Evolutionary conservation across 2,329 filamentous ascomycete genomes (phyloP), one percentile per base, ranked within the genome.

Genomic region (Calonectria honghensis): DNA sequence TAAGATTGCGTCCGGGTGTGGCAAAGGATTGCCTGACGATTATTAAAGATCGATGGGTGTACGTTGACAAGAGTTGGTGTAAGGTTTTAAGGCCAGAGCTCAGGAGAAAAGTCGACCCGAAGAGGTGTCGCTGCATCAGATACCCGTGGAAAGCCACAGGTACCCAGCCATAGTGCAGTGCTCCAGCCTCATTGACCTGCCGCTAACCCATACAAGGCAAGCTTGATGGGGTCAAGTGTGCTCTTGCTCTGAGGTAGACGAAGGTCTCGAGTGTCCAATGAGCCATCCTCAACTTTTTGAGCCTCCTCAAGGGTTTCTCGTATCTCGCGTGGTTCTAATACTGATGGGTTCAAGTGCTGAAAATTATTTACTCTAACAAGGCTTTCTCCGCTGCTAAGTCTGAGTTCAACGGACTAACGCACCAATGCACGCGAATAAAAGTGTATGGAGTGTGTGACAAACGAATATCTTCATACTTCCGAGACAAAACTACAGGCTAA

Each of bases 51-150:
- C 18, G 70, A 71, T 37, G 70, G 68, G 70, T 32, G 72, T 37
- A 52, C 51, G 70, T 71, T 72, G 73, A 72, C 61, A 64, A 63
- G 70, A 75, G 63, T 63, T 68, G 65, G 71, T 76, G 72, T 73
- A 71, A 71, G 76, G 69, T 79, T 76, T 71, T 59, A 71, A 57
- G 76, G 61, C 35, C n/a, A 68, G 69, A 65, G 61, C 45, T 39
- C 73, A 35, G 70, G 69, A 76, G 69, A 79, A 76, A 78, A 73
- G 75, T 76, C 75, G 45, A 78, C 73, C 75, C 75, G 75, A 75
- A 39, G 32, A 68, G 59, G 41, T 59, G 75, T 78, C 78, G 76
- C 72, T 78, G n/a, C 48, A 48, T 65, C 68, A 48, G 68, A 61
- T 61, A 64, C 59, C 68, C 32, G 37, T 37, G 31, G 18, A 65